These are phyloP conservation scores for Ascochyta rabiei DNA, from an alignment of 2,329 filamentous ascomycete genomes.

Conservation along the genomic window DNA sequence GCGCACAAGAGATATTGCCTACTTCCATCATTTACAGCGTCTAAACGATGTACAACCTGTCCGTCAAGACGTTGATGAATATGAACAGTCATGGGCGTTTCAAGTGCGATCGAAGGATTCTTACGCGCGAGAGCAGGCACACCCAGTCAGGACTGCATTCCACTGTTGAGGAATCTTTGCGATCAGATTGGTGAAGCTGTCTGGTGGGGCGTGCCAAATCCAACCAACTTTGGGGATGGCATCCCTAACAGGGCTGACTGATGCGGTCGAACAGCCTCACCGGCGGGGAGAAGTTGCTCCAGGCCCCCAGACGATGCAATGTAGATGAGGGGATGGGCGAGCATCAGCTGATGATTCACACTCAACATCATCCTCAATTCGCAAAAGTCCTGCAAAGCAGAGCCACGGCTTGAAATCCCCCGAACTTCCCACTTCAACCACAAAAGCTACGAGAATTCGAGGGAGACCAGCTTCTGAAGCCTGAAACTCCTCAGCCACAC, in stretches of 20 bases:
- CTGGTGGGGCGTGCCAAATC: background rate
- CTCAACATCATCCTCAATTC: background rate
- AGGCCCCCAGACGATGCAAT: background rate
- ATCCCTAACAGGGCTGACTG: background rate
- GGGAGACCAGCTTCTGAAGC: too few species aligned
- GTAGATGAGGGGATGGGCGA: background rate
- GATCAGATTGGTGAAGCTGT: background rate
- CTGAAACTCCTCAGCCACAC: background rate
- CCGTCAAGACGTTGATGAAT: background rate
- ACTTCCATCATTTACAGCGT: too few species aligned
- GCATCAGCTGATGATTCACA: background rate
- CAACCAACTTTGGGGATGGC: background rate
- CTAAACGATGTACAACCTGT: background rate
- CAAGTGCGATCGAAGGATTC: background rate
- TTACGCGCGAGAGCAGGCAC: constrained; percentile 1
- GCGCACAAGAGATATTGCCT: too few species aligned
- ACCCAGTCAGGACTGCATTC: background rate
- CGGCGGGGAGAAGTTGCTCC: background rate
- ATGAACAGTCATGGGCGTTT: background rate
- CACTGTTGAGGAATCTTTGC: background rate
- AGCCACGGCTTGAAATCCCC: background rate
- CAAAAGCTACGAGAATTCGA: background rate
- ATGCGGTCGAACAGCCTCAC: constrained; percentile 6
- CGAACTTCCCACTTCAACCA: background rate
- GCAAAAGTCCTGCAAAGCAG: too few species aligned